Evolutionary conservation across 305 asterid species (phyloP).

Genomic region (Petunia hybrid): DNA sequence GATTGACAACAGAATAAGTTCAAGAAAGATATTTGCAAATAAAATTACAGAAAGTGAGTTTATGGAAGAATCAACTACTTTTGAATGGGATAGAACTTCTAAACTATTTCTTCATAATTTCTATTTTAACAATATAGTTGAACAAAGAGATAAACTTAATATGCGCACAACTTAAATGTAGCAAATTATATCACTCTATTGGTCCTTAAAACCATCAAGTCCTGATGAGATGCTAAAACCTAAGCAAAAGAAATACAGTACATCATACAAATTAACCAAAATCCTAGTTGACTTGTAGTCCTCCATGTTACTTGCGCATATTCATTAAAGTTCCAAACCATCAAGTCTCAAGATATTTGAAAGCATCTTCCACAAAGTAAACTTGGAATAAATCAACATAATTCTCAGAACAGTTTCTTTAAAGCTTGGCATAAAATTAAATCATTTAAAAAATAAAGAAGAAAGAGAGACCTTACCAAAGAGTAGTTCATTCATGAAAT

Average conservation of each 20-base stretch:
- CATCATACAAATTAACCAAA: background rate
- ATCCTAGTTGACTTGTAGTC: background rate
- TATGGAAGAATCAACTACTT: background rate
- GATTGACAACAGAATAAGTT: background rate
- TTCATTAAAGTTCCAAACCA: background rate
- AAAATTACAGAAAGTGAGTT: background rate
- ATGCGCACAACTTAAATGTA: background rate
- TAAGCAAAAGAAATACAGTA: background rate
- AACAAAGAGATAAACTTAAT: background rate
- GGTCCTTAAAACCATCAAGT: background rate
- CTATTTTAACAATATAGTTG: background rate
- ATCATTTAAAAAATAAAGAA: background rate
- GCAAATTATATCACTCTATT: background rate
- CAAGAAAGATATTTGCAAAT: background rate
- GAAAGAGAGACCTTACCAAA: slow-evolving; percentile 20
- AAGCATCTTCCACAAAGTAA: background rate
- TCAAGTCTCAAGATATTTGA: background rate
- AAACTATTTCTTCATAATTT: background rate
- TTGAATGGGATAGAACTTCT: background rate
- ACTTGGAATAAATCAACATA: background rate
- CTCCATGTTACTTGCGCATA: background rate
- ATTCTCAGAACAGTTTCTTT: background rate
- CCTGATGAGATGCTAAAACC: background rate
- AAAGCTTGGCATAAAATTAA: background rate
- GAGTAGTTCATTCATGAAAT: slow-evolving; percentile 21